Conservation (phyloP, 2,329 filamentous ascomycete species). For the Leptographium radiaticola region DNA sequence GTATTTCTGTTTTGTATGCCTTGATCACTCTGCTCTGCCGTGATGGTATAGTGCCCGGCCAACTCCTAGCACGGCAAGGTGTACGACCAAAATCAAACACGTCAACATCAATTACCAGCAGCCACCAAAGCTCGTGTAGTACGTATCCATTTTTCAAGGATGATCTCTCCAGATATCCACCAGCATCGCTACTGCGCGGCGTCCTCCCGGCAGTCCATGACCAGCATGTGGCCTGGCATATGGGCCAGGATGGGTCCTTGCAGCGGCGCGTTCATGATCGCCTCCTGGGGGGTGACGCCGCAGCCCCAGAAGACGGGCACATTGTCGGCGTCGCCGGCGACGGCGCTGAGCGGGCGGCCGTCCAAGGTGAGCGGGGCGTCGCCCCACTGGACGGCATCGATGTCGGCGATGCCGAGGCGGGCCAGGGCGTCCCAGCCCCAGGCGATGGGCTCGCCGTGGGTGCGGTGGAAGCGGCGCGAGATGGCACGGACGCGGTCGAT, state of each 20-base stretch:
- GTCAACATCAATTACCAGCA: too few species aligned
- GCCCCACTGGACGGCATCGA: slow-evolving; percentile 43
- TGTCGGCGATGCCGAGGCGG: slow-evolving; percentile 38
- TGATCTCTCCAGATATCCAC: too few species aligned
- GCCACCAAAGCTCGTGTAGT: too few species aligned
- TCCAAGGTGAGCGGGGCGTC: slow-evolving; percentile 29
- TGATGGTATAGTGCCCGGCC: too few species aligned
- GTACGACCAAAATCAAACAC: too few species aligned
- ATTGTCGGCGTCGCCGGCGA: slow-evolving; percentile 23
- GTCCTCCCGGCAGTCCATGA: slow-evolving; percentile 30
- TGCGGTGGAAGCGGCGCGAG: slow-evolving; percentile 39
- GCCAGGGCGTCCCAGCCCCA: slow-evolving; percentile 13
- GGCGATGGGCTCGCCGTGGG: slow-evolving; percentile 44
- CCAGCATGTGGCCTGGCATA: slow-evolving; percentile 48
- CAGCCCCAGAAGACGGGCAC: slow-evolving; percentile 51
- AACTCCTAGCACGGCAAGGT: too few species aligned
- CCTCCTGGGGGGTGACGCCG: slow-evolving; percentile 53
- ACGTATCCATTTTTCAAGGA: too few species aligned
- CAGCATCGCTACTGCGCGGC: too few species aligned
- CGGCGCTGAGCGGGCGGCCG: slow-evolving; percentile 19
- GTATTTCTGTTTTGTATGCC: too few species aligned
- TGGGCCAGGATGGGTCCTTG: slow-evolving; percentile 47
- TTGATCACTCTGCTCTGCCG: too few species aligned
- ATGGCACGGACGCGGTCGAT: slow-evolving; percentile 39
- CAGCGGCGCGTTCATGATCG: slow-evolving; percentile 41